phyloP scores from a whole-genome alignment of 2,329 filamentous ascomycete genomes.

The Dendryphion nanum region DNA sequence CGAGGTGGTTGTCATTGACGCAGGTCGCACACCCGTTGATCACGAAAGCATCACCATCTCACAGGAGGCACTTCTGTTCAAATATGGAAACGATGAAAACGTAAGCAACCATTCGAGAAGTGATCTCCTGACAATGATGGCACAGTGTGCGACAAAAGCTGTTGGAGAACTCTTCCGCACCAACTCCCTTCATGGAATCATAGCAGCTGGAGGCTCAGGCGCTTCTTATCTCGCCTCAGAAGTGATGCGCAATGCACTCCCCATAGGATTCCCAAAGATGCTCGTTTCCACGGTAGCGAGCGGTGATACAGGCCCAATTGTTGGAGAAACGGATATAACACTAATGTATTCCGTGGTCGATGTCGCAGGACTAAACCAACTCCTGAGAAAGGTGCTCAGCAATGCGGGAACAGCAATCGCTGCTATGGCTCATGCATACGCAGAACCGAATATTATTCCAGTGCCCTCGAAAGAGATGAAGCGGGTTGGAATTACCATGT shows the following conservation, averaged over 20 bases:
- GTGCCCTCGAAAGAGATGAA: conserved; percentile 33
- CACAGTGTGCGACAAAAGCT: neutral
- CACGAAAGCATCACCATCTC: neutral
- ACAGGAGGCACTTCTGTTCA: neutral
- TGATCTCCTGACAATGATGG: neutral
- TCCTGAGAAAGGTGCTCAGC: conserved; percentile 57
- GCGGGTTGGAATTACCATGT: conserved; percentile 68
- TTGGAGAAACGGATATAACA: conserved; percentile 67
- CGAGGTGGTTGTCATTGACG: neutral
- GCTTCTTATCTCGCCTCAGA: conserved; percentile 61
- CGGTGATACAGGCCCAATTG: conserved; percentile 62
- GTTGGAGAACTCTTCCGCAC: conserved; percentile 35
- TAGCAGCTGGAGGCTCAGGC: conserved; percentile 62
- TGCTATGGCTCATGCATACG: conserved; percentile 56
- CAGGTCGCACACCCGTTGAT: neutral
- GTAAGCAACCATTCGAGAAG: too few relatives aligned
- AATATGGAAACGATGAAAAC: too few relatives aligned
- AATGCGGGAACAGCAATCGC: conserved; percentile 64
- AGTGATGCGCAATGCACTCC: conserved; percentile 60
- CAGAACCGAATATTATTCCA: neutral
- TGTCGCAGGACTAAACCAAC: conserved; percentile 62
- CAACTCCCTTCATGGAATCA: conserved; percentile 52
- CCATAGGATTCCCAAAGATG: conserved; percentile 67
- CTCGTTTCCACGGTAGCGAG: conserved; percentile 70
- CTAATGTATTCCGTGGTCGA: conserved; percentile 73